Conservation (phyloP, 495 filamentous ascomycete species). For the Trichocladium uniseriatum region DNA sequence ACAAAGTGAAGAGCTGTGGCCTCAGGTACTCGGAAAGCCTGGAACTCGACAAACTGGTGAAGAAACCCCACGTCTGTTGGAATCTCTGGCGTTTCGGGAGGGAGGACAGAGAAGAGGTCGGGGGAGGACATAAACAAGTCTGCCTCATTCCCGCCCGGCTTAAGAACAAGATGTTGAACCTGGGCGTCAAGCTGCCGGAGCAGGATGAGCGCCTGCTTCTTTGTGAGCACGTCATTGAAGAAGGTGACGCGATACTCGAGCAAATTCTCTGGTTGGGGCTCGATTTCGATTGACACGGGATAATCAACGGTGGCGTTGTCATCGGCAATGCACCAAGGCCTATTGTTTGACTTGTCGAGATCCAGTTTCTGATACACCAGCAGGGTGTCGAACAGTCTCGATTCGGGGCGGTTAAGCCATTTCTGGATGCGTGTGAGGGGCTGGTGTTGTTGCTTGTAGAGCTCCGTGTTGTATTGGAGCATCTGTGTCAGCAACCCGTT, state of each 20-base stretch:
- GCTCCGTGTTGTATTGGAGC: conserved; percentile 48
- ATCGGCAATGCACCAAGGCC: conserved; percentile 22
- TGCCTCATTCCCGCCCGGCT: conserved; percentile 22
- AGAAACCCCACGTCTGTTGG: conserved; percentile 38
- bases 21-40: conserved; percentile 31
- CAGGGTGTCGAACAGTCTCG: conserved; percentile 65
- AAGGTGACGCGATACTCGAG: conserved; percentile 55
- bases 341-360: neutral
- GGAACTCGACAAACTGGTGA: conserved; percentile 54
- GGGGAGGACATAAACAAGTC: conserved; percentile 16
- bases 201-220: conserved; percentile 51
- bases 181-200: conserved; percentile 52
- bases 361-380: conserved; percentile 64
- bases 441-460: conserved; percentile 60
- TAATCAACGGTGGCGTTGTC: conserved; percentile 46
- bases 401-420: conserved; percentile 48
- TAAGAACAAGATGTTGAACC: conserved; percentile 36
- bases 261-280: conserved; percentile 36
- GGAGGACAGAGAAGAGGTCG: conserved; percentile 45
- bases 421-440: conserved; percentile 58
- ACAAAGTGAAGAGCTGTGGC: conserved; percentile 54
- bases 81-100: conserved; percentile 40
- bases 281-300: conserved; percentile 62
- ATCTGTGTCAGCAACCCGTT: conserved; percentile 45
- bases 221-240: conserved; percentile 48